phyloP scores from a whole-genome alignment of 106 monocot genomes.

The Narthecium ossifragum region DNA sequence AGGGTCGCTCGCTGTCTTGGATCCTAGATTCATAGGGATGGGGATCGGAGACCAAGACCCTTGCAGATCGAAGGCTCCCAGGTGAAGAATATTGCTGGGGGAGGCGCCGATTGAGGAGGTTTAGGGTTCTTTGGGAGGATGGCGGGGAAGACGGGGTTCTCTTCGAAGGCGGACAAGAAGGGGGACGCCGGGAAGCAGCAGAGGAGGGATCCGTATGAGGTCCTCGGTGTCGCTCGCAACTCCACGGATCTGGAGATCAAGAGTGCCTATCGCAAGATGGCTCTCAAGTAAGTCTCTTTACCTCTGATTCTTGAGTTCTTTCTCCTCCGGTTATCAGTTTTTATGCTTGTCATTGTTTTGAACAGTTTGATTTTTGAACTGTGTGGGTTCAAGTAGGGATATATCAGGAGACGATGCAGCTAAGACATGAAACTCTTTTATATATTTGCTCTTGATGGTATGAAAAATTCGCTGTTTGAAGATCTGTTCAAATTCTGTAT shows the following conservation, averaged over 20 bases:
- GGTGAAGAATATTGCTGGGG: no score
- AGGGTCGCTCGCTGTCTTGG: no score
- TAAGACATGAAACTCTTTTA: no score
- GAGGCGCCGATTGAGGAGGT: no score
- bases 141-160: slow-evolving; percentile 40
- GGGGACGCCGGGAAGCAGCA: slow-evolving; percentile 22
- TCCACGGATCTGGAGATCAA: slow-evolving; percentile 92
- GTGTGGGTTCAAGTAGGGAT: not conserved
- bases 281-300: slow-evolving; percentile 58
- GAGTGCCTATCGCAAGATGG: slow-evolving; percentile 79
- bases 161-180: slow-evolving; percentile 41
- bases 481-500: no score
- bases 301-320: not conserved
- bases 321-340: not conserved
- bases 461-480: not conserved
- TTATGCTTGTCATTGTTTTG: not conserved
- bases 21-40: no score
- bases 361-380: not conserved
- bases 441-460: not conserved
- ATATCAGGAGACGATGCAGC: not conserved
- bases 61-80: no score
- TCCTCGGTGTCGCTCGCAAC: slow-evolving; percentile 63
- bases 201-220: slow-evolving; percentile 86
- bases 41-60: no score
- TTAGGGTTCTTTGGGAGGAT: slow-evolving; percentile 9